A percentile compares a stretch with the other conserved stretches of the same genome.
phyloP scores from a whole-genome alignment of 345 rosid genomes.

The Citrus glauca region DNA sequence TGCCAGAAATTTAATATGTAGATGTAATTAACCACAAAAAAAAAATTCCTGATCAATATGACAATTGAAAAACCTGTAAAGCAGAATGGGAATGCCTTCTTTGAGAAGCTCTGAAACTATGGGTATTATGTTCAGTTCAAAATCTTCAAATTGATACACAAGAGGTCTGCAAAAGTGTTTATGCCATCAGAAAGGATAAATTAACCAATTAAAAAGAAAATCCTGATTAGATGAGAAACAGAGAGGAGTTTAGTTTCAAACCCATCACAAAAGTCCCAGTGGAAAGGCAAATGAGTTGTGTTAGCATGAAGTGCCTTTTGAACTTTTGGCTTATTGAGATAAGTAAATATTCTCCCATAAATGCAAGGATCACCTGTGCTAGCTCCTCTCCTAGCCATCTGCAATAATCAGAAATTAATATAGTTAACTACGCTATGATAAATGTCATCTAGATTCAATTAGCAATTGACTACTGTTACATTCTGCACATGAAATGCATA shows the following conservation, averaged over 20 bases:
- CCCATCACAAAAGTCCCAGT: slow-evolving; percentile 34
- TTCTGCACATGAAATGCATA: not conserved
- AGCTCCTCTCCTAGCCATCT: slow-evolving; percentile 17
- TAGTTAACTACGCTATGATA: not conserved
- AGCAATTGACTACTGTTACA: not conserved
- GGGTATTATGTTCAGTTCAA: slow-evolving; percentile 27
- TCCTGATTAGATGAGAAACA: not conserved
- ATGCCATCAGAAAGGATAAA: not conserved
- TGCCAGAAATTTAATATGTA: not conserved
- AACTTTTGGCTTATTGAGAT: slow-evolving; percentile 34
- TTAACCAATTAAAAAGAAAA: not conserved
- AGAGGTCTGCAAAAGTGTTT: not conserved
- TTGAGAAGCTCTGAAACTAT: slow-evolving; percentile 12
- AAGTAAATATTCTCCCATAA: slow-evolving; percentile 12
- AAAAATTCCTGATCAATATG: not conserved
- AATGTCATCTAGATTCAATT: not conserved
- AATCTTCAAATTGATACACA: not conserved
- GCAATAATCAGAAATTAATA: not conserved
- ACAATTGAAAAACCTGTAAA: slow-evolving; percentile 20
- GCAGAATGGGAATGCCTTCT: slow-evolving; percentile 29
- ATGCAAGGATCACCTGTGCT: slow-evolving; percentile 29
- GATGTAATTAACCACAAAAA: not conserved
- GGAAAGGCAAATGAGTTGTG: slow-evolving; percentile 32
- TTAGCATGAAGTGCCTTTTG: slow-evolving; percentile 43
- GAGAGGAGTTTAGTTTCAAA: not conserved